phyloP scores from a whole-genome alignment of 202 grass and related monocot species.

The Dendrocalamus latiflorus region DNA sequence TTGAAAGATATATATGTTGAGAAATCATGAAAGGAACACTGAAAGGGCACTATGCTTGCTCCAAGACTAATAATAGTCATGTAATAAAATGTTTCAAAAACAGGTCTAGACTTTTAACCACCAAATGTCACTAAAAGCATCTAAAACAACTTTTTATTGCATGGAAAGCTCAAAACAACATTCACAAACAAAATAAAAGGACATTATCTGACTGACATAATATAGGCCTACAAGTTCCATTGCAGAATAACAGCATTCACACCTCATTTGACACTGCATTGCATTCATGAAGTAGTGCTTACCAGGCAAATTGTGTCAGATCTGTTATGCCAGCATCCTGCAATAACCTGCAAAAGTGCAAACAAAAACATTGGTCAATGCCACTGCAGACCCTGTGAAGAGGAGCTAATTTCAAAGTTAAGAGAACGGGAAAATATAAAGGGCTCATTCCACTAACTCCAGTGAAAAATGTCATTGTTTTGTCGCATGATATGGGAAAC shows the following conservation, averaged over 20 bases:
- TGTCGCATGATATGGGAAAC: conserved; percentile 4
- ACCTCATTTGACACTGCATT: not conserved
- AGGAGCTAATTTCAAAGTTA: not conserved
- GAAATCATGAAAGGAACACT: not conserved
- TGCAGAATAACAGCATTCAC: not conserved
- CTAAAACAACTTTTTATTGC: not conserved
- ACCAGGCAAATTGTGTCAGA: conserved; percentile 84
- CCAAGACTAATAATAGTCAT: not conserved
- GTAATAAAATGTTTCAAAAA: not conserved
- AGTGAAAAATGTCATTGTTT: not conserved
- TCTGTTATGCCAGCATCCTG: conserved; percentile 93
- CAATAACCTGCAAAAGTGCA: conserved; percentile 56
- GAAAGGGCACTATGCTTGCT: not conserved
- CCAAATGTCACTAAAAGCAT: conserved; percentile 19
- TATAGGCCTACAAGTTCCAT: not conserved
- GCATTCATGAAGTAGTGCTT: not conserved
- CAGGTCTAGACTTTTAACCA: not conserved
- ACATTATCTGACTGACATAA: not conserved
- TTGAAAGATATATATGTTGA: not conserved
- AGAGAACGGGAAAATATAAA: not conserved
- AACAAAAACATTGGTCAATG: conserved; percentile 8
- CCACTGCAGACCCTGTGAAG: not conserved
- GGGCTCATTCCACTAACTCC: not conserved
- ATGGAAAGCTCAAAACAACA: not conserved
- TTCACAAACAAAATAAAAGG: not conserved